These are phyloP conservation scores for Globisporangium acanthophoron DNA, from an alignment of 352 stramenopile species.

Conservation along the genomic window DNA sequence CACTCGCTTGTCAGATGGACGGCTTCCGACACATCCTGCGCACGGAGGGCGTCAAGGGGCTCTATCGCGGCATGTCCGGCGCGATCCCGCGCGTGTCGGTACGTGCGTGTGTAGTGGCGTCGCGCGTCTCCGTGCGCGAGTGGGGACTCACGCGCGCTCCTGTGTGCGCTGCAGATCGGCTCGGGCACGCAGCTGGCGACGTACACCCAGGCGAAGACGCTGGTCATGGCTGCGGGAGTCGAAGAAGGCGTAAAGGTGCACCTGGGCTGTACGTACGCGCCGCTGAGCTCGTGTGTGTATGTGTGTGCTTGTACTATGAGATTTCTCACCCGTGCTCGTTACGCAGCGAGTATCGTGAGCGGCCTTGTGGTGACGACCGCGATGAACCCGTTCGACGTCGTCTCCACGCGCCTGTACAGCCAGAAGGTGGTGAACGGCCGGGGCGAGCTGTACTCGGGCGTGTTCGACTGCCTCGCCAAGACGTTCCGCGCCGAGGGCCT, in stretches of 20 bases:
- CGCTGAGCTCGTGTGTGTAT: neutral
- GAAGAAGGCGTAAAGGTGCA: constrained; percentile 73
- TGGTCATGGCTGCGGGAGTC: constrained; percentile 69
- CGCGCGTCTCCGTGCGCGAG: neutral
- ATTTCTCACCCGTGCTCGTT: too few relatives aligned
- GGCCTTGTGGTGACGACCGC: constrained; percentile 75
- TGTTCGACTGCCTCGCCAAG: constrained; percentile 76
- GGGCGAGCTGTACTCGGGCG: constrained; percentile 67
- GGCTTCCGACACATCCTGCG: constrained; percentile 73
- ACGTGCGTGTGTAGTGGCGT: constrained; percentile 5
- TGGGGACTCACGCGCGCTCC: neutral
- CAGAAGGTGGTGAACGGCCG: constrained; percentile 85
- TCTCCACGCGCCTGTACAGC: constrained; percentile 84
- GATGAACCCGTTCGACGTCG: constrained; percentile 88
- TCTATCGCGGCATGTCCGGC: constrained; percentile 71
- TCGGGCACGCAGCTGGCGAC: constrained; percentile 80
- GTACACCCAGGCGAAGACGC: constrained; percentile 79
- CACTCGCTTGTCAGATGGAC: constrained; percentile 43
- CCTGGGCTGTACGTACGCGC: constrained; percentile 54
- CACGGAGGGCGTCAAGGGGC: constrained; percentile 55
- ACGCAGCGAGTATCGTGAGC: constrained; percentile 69
- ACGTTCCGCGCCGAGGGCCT: constrained; percentile 76
- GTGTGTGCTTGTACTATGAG: neutral
- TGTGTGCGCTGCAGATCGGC: constrained; percentile 45
- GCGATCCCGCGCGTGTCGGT: constrained; percentile 77